Conservation (phyloP, 1,284 basidiomycete species). For the Sporisorium scitamineum region DNA sequence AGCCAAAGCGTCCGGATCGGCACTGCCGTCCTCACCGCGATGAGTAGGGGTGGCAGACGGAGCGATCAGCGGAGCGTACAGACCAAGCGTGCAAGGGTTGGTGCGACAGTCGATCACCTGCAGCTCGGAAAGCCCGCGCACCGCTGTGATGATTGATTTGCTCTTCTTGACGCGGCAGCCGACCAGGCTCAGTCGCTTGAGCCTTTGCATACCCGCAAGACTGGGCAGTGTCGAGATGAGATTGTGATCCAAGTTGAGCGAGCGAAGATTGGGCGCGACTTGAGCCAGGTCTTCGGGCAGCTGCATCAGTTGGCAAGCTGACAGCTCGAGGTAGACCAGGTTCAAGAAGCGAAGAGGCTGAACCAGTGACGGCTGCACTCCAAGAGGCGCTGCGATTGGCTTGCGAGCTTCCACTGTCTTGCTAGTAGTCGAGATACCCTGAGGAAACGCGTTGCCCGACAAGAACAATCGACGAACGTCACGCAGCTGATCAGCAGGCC, state of each 20-base stretch:
- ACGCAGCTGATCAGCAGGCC: slow-evolving; percentile 80
- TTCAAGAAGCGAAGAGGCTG: slow-evolving; percentile 76
- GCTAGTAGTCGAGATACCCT: slow-evolving; percentile 28
- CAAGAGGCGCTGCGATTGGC: slow-evolving; percentile 8
- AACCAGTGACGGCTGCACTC: slow-evolving; percentile 3
- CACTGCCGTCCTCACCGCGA: slow-evolving; percentile 8
- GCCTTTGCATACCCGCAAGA: slow-evolving; percentile 45
- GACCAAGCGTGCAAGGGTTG: slow-evolving; percentile 65
- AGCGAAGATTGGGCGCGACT: slow-evolving; percentile 86
- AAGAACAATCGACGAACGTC: slow-evolving; percentile 93
- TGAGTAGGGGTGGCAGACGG: slow-evolving; percentile 17
- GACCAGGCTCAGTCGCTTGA: slow-evolving; percentile 64
- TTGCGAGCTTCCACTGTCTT: slow-evolving; percentile 6
- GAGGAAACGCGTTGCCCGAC: slow-evolving; percentile 77
- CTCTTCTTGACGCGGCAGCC: slow-evolving; percentile 61
- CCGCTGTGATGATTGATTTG: slow-evolving; percentile 50
- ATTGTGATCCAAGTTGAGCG: slow-evolving; percentile 77
- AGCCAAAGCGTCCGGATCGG: slow-evolving; percentile 7
- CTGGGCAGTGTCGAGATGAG: slow-evolving; percentile 56
- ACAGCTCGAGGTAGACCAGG: slow-evolving; percentile 90
- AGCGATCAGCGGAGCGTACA: slow-evolving; percentile 63
- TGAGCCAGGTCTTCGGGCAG: slow-evolving; percentile 79
- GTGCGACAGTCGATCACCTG: slow-evolving; percentile 61
- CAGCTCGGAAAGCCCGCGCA: slow-evolving; percentile 55
- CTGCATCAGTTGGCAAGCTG: slow-evolving; percentile 83